Base-by-base conservation (phyloP, 345 rosid species). In the Sonneratia caseolaris region DNA sequence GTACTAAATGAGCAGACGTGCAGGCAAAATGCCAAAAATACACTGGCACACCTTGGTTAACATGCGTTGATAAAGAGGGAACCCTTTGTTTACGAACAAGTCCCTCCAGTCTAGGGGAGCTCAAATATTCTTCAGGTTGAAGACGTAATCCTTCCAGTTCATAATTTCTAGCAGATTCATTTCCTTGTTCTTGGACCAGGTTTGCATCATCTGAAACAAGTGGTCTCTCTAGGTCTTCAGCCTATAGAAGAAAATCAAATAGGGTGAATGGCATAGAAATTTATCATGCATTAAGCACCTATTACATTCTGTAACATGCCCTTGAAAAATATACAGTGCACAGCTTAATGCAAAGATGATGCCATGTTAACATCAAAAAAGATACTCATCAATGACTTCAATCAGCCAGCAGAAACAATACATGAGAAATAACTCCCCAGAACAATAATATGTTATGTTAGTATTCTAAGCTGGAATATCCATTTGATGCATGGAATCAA, bases 121-220 rank as follows among this genome's bases (percentile, higher is more conserved):
- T 83, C 77, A 84, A 70, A 72, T 81, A 86, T 42, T 77, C 94
- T 72, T 88, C 95, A 76, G 77, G 84, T 78, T 84, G 95, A 73
- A 75, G 76, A 74, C 80, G 85, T 51, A 92, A 82, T 77, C 90
- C 92, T 81, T 92, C 97, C 15, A 85, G 68, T 78, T 89, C 97
- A 82, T 76, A 84, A 70, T 66, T 85, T 77, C 90, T 87, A 10
- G 79, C 65, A 13, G 80, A 76, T 72, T 87, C 92, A 83, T 81
- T 80, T 80, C 78, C 79, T 80, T 84, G 86, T 22, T 80, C 86
- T 59, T 35, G 82, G 70, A 75, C 70, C 70, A 74, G 42, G 57
- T 78, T 80, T 9, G 55, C 89, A 68, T 76, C 79, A 77, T 88
- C 88, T 16, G 89, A 76, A 40, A 92, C 75, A 76, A 95, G 94